These are phyloP conservation scores for Cochlearia excelsa DNA, from an alignment of 345 rosid species.

Conservation along the genomic window DNA sequence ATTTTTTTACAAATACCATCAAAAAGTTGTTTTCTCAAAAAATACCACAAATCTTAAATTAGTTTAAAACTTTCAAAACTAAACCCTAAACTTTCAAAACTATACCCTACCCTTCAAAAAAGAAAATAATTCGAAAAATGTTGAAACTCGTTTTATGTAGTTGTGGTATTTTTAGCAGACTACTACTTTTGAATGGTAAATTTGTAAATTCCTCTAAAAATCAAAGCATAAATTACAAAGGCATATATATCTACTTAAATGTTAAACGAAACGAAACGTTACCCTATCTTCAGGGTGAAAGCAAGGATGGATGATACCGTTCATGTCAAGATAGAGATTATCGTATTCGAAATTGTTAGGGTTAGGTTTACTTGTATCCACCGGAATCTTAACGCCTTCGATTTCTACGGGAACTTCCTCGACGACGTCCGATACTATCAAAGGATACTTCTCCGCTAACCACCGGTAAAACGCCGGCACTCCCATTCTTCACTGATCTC, in stretches of 20 bases:
- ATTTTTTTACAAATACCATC: too few species aligned
- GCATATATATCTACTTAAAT: neutral
- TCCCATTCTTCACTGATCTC: constrained; percentile 53
- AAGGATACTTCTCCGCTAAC: constrained; percentile 95
- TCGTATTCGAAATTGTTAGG: constrained; percentile 85
- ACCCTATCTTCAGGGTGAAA: constrained; percentile 98
- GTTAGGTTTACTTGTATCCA: constrained; percentile 85
- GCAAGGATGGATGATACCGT: constrained; percentile 98
- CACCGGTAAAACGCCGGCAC: constrained; percentile 96
- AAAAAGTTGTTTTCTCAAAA: too few species aligned
- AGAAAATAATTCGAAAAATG: too few species aligned
- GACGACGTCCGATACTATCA: constrained; percentile 68
- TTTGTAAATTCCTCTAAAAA: too few species aligned
- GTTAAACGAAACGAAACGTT: constrained; percentile 14
- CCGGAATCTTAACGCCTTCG: constrained; percentile 78
- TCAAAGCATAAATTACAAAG: too few species aligned
- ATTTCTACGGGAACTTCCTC: constrained; percentile 87
- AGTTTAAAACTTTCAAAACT: too few species aligned
- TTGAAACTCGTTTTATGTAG: too few species aligned
- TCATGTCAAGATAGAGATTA: constrained; percentile 97
- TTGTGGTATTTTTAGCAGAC: too few species aligned
- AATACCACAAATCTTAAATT: too few species aligned
- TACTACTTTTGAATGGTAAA: too few species aligned
- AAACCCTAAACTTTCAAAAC: too few species aligned
- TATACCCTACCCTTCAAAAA: too few species aligned